These are phyloP conservation scores for Coniochaeta ligniaria DNA, from an alignment of 2,329 filamentous ascomycete species.

Conservation along the genomic window DNA sequence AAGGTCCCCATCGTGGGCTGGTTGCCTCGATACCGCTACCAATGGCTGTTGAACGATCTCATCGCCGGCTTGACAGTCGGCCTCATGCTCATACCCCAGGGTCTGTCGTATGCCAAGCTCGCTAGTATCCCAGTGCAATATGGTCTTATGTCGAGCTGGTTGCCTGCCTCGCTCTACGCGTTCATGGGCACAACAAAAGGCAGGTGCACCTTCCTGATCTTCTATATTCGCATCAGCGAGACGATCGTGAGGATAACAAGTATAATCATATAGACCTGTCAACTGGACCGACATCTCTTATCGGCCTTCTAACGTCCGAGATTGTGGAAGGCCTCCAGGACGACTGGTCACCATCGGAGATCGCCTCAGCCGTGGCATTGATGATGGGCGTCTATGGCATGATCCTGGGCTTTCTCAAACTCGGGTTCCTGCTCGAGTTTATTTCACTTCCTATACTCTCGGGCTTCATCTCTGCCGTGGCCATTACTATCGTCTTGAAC, in stretches of 20 bases:
- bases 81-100: conserved; percentile 54
- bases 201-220: conserved; percentile 14
- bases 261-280: conserved; percentile 41
- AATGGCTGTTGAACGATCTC: conserved; percentile 55
- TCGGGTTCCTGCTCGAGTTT: conserved; percentile 60
- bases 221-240: background rate
- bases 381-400: conserved; percentile 57
- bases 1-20: conserved; percentile 57
- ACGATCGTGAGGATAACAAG: background rate
- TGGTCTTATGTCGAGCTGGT: conserved; percentile 52
- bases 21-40: conserved; percentile 53
- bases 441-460: conserved; percentile 57
- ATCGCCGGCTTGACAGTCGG: conserved; percentile 56
- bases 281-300: conserved; percentile 56
- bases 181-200: conserved; percentile 58
- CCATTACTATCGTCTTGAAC: conserved; percentile 58
- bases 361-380: conserved; percentile 55
- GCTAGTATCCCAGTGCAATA: conserved; percentile 54
- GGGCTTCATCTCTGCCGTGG: conserved; percentile 60
- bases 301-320: conserved; percentile 56
- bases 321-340: conserved; percentile 46
- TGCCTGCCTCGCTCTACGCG: conserved; percentile 49
- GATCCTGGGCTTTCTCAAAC: conserved; percentile 51
- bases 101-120: conserved; percentile 55
- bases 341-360: conserved; percentile 45